phyloP scores from a whole-genome alignment of 2,329 filamentous ascomycete genomes.

The Penicillium concentricum region DNA sequence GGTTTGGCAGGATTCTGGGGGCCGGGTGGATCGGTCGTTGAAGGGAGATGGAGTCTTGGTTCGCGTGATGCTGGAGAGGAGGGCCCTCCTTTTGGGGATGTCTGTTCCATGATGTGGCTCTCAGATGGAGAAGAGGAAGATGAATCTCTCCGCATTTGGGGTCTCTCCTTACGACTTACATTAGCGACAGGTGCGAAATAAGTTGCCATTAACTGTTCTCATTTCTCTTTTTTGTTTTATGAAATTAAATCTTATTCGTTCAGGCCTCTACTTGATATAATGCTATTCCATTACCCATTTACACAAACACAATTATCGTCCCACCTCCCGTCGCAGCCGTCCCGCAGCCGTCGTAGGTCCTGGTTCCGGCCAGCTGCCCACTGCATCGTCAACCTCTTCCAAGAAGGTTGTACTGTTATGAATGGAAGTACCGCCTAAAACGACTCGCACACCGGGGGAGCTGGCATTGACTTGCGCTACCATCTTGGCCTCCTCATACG shows the following conservation, averaged over 20 bases:
- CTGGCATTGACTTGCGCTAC: constrained; percentile 92
- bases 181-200: neutral
- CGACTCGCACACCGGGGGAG: constrained; percentile 81
- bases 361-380: constrained; percentile 78
- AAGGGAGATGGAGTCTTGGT: constrained; percentile 63
- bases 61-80: constrained; percentile 34
- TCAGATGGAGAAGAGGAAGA: constrained; percentile 5
- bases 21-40: constrained; percentile 81
- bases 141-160: constrained; percentile 27
- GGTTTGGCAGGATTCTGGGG: constrained; percentile 68
- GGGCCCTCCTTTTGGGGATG: constrained; percentile 25
- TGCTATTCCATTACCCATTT: constrained; percentile 1
- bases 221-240: neutral
- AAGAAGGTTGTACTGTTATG: constrained; percentile 87
- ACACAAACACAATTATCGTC: constrained; percentile 40
- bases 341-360: constrained; percentile 60
- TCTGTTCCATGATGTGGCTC: constrained; percentile 9
- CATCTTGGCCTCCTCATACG: constrained; percentile 96
- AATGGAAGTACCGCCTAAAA: constrained; percentile 82
- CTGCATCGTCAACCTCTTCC: constrained; percentile 87
- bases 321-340: constrained; percentile 61
- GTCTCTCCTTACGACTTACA: neutral
- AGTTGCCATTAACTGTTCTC: neutral
- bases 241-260: neutral
- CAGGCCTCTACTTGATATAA: neutral